Percentiles rank a stretch among this genome's conserved stretches.
These are phyloP conservation scores for Dothideomycetes sp. DNA, from an alignment of 2,329 filamentous ascomycete species.

Conservation along the genomic window DNA sequence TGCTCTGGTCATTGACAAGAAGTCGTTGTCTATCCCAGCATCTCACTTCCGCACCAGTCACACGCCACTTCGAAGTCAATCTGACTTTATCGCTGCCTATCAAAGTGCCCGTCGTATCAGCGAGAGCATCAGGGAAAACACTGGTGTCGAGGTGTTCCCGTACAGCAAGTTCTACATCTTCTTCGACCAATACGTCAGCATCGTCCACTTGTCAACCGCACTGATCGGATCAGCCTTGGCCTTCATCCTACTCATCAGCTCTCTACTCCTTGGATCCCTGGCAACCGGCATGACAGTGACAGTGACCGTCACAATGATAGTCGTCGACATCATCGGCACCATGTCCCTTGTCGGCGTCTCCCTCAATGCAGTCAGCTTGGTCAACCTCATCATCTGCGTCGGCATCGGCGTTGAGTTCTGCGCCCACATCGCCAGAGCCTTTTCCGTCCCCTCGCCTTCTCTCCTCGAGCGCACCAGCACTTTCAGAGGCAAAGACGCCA, in stretches of 20 bases:
- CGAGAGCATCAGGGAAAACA: conserved; percentile 57
- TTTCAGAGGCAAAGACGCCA: conserved; percentile 71
- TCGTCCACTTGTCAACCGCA: conserved; percentile 66
- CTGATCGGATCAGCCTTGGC: conserved; percentile 74
- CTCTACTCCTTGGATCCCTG: conserved; percentile 71
- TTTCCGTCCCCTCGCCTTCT: conserved; percentile 78
- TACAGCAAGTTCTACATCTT: conserved; percentile 99
- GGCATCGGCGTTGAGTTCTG: conserved; percentile 97
- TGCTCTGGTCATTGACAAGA: conserved; percentile 66
- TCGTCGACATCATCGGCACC: conserved; percentile 86
- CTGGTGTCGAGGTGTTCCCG: conserved; percentile 77
- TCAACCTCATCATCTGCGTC: conserved; percentile 94
- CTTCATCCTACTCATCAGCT: conserved; percentile 74
- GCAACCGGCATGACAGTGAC: conserved; percentile 75
- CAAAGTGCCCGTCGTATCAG: conserved; percentile 81
- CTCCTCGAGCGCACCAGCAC: conserved; percentile 65
- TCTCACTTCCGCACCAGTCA: conserved; percentile 90
- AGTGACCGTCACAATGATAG: conserved; percentile 80
- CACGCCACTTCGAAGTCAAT: conserved; percentile 73
- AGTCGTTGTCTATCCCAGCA: conserved; percentile 58
- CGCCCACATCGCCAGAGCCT: conserved; percentile 89
- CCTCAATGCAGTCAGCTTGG: conserved; percentile 86
- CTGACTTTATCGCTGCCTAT: conserved; percentile 89
- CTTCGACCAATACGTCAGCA: conserved; percentile 91
- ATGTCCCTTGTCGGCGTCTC: conserved; percentile 87